These are phyloP conservation scores for Graphilbum fragrans DNA, from an alignment of 2,329 filamentous ascomycete species.

Conservation along the genomic window DNA sequence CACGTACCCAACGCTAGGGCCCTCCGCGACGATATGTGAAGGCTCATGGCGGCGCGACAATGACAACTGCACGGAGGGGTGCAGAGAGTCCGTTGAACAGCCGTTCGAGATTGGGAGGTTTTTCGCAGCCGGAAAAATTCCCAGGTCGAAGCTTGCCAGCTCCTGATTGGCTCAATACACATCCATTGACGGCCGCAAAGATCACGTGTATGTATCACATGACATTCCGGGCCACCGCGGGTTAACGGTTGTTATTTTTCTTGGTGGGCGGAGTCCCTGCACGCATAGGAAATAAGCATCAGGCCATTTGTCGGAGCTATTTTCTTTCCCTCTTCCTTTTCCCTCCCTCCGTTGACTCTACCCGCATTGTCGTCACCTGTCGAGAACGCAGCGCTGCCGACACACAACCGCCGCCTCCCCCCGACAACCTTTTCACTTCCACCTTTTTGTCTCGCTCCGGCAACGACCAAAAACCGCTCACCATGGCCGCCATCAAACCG, in stretches of 20 bases:
- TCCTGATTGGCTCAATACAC: background rate
- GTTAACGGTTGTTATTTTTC: background rate
- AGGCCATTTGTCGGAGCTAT: conserved; percentile 11
- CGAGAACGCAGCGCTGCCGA: background rate
- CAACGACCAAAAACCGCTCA: conserved; percentile 1
- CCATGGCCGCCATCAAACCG: conserved; percentile 33
- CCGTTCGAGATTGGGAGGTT: too few relatives aligned
- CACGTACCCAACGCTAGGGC: conserved; percentile 46
- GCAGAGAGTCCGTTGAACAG: background rate
- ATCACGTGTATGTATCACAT: conserved; percentile 2
- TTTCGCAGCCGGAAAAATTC: too few relatives aligned
- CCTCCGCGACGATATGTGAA: conserved; percentile 50
- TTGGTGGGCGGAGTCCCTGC: conserved; percentile 1
- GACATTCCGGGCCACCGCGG: conserved; percentile 7
- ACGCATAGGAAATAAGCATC: conserved; percentile 11
- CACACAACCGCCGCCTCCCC: too few relatives aligned
- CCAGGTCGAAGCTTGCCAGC: background rate
- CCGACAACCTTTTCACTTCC: background rate
- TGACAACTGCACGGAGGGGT: conserved; percentile 1
- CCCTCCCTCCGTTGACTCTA: background rate
- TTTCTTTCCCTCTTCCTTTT: conserved; percentile 9
- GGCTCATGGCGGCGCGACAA: conserved; percentile 39
- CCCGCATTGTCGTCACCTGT: too few relatives aligned
- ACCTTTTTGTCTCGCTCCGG: background rate
- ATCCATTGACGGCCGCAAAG: background rate